Base-by-base conservation (phyloP, 1,284 basidiomycete species). In the Sanghuangporus baumii region DNA sequence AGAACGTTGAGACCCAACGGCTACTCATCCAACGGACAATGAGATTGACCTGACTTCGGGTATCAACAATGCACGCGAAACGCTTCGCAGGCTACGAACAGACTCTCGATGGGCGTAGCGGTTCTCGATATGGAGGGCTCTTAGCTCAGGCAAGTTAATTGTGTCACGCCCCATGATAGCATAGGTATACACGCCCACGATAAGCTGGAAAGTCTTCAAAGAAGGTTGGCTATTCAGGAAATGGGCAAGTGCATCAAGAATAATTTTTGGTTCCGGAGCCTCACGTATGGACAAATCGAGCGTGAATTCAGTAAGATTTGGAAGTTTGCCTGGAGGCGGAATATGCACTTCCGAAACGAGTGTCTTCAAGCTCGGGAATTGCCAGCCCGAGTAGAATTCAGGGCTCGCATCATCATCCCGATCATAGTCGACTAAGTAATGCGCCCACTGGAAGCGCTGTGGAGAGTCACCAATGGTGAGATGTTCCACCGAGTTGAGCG, bases 331-430 rank as follows among this genome's bases (percentile, higher is more conserved):
- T 6, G 57, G 26, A 14, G 40, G 41, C 16, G 57, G 57, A 16
- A 59, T 50, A n/a, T 59, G 57, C 57, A 59, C 50, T 14, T 59
- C 57, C 4, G 43, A 36, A 4, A 31, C 26, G 16, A 48, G 46
- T 14, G 16, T 59, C 16, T 34, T 23, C 16, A 59, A 16, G 31
- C 36, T 47, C 26, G 57, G 57, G 18, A 59, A 59, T 11, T 18
- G 7, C 57, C 57, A 59, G 43, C 26, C 20, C 7, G 11, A 3
- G 47, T 51, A 40, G 31, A 59, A 36, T 16, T 46, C 23, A 6
- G 9, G 4, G 23, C 43, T 48, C 41, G 57, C 57, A 48, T 59
- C 57, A 20, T 48, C 47, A 16, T 18, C 31, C 14, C 12, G 12
- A 3, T 51, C 47, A 14, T 51, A 20, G 48, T 51, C 48, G 6